A percentile compares a stretch with the other conserved stretches of the same genome.
Conservation (phyloP, 768 basidiomycete genomes). For the Phlebiopsis flavidoalba region DNA sequence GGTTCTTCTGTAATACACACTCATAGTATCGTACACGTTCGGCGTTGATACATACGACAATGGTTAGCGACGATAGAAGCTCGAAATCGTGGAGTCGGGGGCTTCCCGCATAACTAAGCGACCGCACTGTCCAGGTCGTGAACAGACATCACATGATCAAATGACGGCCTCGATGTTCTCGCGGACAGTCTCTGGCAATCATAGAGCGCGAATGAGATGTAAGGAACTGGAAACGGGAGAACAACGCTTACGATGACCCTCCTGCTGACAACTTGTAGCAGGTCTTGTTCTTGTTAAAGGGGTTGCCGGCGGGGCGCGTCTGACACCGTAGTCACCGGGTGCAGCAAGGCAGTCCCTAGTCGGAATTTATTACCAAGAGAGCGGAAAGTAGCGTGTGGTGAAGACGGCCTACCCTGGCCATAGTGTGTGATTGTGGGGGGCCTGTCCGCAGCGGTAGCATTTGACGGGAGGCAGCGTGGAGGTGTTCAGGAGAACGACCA, state of each 20-base stretch:
- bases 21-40: neutral
- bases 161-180: slow-evolving; percentile 26
- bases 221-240: neutral
- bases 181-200: slow-evolving; percentile 32
- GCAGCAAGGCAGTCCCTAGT: slow-evolving; percentile 78
- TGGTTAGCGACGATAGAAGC: neutral
- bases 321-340: slow-evolving; percentile 46
- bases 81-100: neutral
- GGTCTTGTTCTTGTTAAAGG: slow-evolving; percentile 67
- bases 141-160: slow-evolving; percentile 3
- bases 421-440: slow-evolving; percentile 87
- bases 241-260: slow-evolving; percentile 70
- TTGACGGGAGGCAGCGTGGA: slow-evolving; percentile 78
- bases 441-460: slow-evolving; percentile 86
- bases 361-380: slow-evolving; percentile 1
- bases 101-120: neutral
- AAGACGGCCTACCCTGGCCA: slow-evolving; percentile 55
- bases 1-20: neutral
- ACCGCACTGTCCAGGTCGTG: neutral
- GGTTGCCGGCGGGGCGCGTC: slow-evolving; percentile 35
- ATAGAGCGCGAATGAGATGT: slow-evolving; percentile 7
- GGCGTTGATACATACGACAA: neutral
- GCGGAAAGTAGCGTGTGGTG: slow-evolving; percentile 7
- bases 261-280: slow-evolving; percentile 87
- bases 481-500: slow-evolving; percentile 68